Evolutionary conservation across 257 asterid species (phyloP).

Genomic region (Penstemon eatonii): DNA sequence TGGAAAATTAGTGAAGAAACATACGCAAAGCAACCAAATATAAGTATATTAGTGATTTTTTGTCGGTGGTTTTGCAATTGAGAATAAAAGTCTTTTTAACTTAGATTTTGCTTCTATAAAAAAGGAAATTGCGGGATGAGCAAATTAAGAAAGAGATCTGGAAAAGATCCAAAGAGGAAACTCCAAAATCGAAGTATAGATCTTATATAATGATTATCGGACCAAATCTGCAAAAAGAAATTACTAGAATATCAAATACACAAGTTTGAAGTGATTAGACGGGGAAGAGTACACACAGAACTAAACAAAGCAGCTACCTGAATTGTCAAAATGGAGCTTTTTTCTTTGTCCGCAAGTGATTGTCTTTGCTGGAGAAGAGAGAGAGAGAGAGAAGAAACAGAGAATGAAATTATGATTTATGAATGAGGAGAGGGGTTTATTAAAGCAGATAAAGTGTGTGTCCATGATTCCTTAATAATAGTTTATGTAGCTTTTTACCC

Average conservation of each 20-base stretch:
- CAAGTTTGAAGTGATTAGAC: neutral
- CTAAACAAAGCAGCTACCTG: constrained; percentile 34
- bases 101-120: constrained; percentile 16
- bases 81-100: neutral
- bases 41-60: neutral
- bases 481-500: no score
- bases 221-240: constrained; percentile 25
- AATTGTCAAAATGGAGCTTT: constrained; percentile 25
- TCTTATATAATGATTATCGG: constrained; percentile 7
- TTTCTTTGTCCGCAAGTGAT: constrained; percentile 37
- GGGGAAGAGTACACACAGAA: constrained; percentile 20
- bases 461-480: constrained; percentile 9
- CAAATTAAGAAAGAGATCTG: constrained; percentile 24
- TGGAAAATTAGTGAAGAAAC: constrained; percentile 25
- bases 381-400: constrained; percentile 10
- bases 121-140: neutral
- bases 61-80: neutral
- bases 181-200: constrained; percentile 32
- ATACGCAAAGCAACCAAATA: constrained; percentile 28
- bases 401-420: neutral
- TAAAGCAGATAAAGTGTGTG: neutral
- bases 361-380: constrained; percentile 28
- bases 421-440: constrained; percentile 14
- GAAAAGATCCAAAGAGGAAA: constrained; percentile 40
- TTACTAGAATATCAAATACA: neutral